Base-by-base conservation (phyloP, 805 yeast genomes). In the Metschnikowia borealis region DNA sequence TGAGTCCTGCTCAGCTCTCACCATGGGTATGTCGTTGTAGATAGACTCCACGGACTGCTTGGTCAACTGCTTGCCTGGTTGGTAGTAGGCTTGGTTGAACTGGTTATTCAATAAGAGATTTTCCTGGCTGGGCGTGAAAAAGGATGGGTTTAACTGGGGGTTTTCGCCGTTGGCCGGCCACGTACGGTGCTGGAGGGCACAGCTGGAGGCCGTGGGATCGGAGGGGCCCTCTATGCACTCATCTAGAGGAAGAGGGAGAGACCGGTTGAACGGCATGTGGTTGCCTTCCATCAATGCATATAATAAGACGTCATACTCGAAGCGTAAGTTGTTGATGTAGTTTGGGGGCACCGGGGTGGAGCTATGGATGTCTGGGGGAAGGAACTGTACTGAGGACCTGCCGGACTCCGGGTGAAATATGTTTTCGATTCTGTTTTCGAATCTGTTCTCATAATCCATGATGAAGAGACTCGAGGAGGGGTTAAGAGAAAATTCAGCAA, bases 201-300 rank as follows among this genome's bases (percentile, higher is more conserved):
- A 26, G 6, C n/a, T 29, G 15, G 29, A 15, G 4, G 14, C 18
- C 13, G 34, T 26, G n/a, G 29, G 29, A 5, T 26, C 43, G 20
- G 21, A 10, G 6, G 21, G 17, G 2, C 33, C n/a, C 8, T 20
- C 18, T 6, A 21, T 7, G 31, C 14, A 21, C 41, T 41, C 44
- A 32, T 34, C 17, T 20, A n/a, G 45, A 20, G 38, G 38, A 14
- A n/a, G 14, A 14, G 45, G 18, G 23, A 42, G 33, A 17, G 29
- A 8, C 21, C 45, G 23, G 31, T 42, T 42, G 20, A 42, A 42
- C 2, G 45, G 38, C 45, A 42, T 42, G 15, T 20, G 45, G 17
- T 42, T 42, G 17, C 38, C 38, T 21, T 42, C 45, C 45, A 42
- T 42, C 45, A 42, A 42, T 5, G 18, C 15, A 20, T 42, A 42